Evolutionary conservation across 352 stramenopile species (phyloP).

Genomic region (Globisporangium sylvaticum): DNA sequence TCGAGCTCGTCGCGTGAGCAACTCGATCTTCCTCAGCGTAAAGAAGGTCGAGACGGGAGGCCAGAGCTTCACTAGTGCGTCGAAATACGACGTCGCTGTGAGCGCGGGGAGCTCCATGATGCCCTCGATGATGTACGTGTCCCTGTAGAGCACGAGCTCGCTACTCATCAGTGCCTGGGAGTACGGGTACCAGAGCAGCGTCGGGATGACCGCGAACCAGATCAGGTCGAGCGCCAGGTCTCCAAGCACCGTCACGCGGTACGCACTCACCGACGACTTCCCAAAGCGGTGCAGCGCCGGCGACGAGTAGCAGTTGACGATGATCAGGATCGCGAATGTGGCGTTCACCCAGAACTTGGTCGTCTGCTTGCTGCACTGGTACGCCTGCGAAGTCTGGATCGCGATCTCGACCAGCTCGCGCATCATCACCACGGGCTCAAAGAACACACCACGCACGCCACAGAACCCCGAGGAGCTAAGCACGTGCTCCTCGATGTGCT

Average conservation of each 20-base stretch:
- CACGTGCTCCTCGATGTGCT: too few species aligned
- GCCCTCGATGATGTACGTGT: too few species aligned
- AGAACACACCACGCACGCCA: slow-evolving; percentile 18
- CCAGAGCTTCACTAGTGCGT: too few species aligned
- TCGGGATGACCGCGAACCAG: slow-evolving; percentile 16
- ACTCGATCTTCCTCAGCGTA: too few species aligned
- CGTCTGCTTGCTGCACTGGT: slow-evolving; percentile 16
- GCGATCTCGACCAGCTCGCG: slow-evolving; percentile 20
- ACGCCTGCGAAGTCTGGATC: slow-evolving; percentile 22
- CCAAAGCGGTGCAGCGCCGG: neutral
- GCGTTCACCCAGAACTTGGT: slow-evolving; percentile 21
- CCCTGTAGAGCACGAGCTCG: slow-evolving; percentile 15
- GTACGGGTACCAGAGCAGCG: slow-evolving; percentile 14
- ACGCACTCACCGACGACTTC: neutral
- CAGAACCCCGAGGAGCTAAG: neutral
- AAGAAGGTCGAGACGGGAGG: too few species aligned
- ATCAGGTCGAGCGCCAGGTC: slow-evolving; percentile 17
- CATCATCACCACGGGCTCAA: slow-evolving; percentile 19
- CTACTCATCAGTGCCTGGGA: slow-evolving; percentile 9
- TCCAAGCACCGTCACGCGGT: slow-evolving; percentile 12
- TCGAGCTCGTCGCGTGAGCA: too few species aligned
- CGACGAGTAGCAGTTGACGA: slow-evolving; percentile 21
- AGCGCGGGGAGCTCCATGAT: too few species aligned
- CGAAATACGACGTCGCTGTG: too few species aligned
- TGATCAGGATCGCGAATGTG: slow-evolving; percentile 13